Base-by-base conservation (phyloP, 2,329 filamentous ascomycete species). In the Cylindrodendrum hubeiense region DNA sequence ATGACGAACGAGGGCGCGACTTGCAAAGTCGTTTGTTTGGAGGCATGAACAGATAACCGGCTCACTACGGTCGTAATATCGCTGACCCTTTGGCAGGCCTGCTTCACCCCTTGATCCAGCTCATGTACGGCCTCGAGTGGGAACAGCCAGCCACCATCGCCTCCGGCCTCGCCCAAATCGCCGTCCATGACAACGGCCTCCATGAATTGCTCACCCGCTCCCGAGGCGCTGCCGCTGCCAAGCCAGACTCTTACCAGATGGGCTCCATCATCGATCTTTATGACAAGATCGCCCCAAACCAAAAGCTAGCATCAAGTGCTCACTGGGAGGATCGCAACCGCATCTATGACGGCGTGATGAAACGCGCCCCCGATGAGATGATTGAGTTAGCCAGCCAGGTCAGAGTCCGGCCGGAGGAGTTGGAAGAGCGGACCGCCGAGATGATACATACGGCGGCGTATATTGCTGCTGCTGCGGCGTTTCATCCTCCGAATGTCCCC, bases 41-140 rank as follows among this genome's bases (percentile, higher is more conserved):
- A 17, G 90, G 90, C 51, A 56, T 41, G 17, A 5, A 26, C 21
- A 9, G 7, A 5, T 30, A 28, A 85, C 74, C 66, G 2, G 59
- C 63, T 15, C 63, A 71, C 24, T 39, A 39, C 4, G 17, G 9
- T 41, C 26, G 41, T 34, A 19, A n/a, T n/a, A 17, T 24, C 50
- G 39, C 43, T 21, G 46, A 49, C 46, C 17, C 26, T 22, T 37
- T 65, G 1, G 12, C 28, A 86, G 90, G 92, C 85, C 75, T 71
- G 3, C 57, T 71, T 15, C 68, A 74, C 74, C 93, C 94, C 2
- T 81, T 96, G 17, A 95, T 97, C 67, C 93, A 97, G 76, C 85
- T 97, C 21, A 92, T 94, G 52, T 97, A 94, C 75, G 94, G 92
- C 5, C 76, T 97, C 37, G 94, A 97, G 76, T 97, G 94, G 82